phyloP scores from a whole-genome alignment of 208 protist species.

The Trypanosoma boissoni region DNA sequence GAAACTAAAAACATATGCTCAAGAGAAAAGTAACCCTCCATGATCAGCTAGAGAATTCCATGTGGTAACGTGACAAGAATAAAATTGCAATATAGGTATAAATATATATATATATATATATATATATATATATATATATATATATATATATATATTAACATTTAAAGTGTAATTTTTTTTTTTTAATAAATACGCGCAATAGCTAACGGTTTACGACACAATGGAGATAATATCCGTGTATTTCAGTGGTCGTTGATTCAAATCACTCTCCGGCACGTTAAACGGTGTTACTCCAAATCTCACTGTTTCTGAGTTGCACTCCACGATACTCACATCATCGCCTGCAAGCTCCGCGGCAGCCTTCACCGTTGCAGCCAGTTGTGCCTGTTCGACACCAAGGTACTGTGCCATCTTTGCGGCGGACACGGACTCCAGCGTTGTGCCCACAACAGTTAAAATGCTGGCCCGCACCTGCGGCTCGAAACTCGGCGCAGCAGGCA shows the following conservation, averaged over 20 bases:
- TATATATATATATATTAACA: too few relatives aligned
- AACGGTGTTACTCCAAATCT: conserved; percentile 64
- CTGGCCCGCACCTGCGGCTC: conserved; percentile 69
- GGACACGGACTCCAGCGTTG: conserved; percentile 62
- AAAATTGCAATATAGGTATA: too few relatives aligned
- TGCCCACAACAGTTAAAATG: conserved; percentile 71
- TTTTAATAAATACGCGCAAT: conserved; percentile 9
- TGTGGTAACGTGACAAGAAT: too few relatives aligned
- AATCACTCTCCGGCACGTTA: conserved; percentile 65
- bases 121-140: too few relatives aligned
- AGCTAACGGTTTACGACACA: conserved; percentile 18
- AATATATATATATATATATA: too few relatives aligned
- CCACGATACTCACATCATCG: conserved; percentile 40
- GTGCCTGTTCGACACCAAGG: conserved; percentile 45
- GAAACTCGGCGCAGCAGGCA: conserved; percentile 75
- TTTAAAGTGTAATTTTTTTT: conserved; percentile 9
- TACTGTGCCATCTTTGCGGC: conserved; percentile 47
- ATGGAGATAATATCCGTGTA: conserved; percentile 61
- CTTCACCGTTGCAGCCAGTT: conserved; percentile 50
- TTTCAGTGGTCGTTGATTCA: conserved; percentile 52
- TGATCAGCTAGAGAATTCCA: not conserved
- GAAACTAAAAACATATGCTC: too few relatives aligned
- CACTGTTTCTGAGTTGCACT: conserved; percentile 40
- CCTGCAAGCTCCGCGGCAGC: conserved; percentile 51
- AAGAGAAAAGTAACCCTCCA: not conserved